Evolutionary conservation across 2,329 filamentous ascomycete genomes (phyloP), one percentile per base, ranked within the genome.

Genomic region (Trichoderma semiorbis): DNA sequence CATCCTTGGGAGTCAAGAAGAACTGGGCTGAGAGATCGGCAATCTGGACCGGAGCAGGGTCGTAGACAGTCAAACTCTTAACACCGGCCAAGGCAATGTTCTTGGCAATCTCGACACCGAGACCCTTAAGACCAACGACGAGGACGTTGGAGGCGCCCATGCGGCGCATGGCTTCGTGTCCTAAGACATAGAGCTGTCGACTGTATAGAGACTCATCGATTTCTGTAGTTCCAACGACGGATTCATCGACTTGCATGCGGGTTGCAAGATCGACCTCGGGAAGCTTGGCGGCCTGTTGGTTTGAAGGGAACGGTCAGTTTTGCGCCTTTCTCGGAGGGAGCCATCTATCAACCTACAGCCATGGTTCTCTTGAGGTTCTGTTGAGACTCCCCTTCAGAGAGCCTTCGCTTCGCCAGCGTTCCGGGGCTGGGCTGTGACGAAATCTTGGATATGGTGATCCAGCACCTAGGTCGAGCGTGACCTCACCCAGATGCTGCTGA

Each of bases 51-150:
- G 93, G 93, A 62, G 91, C 90, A 61, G 96, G 95, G 80, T 99
- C 96, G 85, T 94, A 93, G 70, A 99, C 88, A 2, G 95, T 96
- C 76, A 99, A 85, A 79, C 95, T 98, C 88, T 99, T 99, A 84
- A 99, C 96, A 81, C 96, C 96, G 77, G 96, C 96, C 77, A 99
- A 91, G 73, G 96, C 96, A 79, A 99, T 94, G 79, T 99, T 99
- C 88, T 99, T 99, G 79, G 96, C 95, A 78, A 99, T 96, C 84
- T 99, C 96, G 70, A 98, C 95, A 85, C 96, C 96, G 53, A 99
- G 89, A 66, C 96, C 96, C 82, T 96, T 95, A 76, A 98, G 86
- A 75, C 96, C 96, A 74, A 95, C 92, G 71, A 99, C 88, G 68
- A 99, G 92, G 73, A 99, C 89, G 80, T 98, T 97, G 70, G 96